Evolutionary conservation across 371 early-diverging fungal species (phyloP).

Genomic region (Mortierella sp.): DNA sequence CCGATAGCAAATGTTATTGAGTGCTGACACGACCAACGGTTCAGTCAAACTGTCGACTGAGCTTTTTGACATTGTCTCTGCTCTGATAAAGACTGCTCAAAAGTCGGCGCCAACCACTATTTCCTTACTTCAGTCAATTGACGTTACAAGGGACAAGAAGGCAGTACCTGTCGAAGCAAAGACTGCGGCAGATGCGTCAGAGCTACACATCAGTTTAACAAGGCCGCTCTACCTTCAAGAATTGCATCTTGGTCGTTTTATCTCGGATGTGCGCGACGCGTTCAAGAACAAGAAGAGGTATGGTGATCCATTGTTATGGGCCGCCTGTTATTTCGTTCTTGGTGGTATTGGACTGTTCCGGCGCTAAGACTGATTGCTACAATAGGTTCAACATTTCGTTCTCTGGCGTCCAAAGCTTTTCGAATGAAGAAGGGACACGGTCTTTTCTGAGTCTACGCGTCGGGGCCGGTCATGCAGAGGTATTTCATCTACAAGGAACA

Average conservation of each 20-base stretch:
- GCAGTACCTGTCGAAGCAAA: constrained; percentile 12
- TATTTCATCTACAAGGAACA: background rate
- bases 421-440: constrained; percentile 44
- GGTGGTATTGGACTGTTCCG: too few relatives aligned
- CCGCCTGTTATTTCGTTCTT: too few relatives aligned
- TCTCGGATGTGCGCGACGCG: constrained; percentile 27
- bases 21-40: background rate
- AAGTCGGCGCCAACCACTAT: constrained; percentile 15
- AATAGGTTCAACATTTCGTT: constrained; percentile 44
- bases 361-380: too few relatives aligned
- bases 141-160: constrained; percentile 5
- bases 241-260: constrained; percentile 36
- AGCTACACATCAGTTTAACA: constrained; percentile 49
- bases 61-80: constrained; percentile 31
- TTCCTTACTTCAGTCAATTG: constrained; percentile 33
- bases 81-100: constrained; percentile 21
- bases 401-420: constrained; percentile 42
- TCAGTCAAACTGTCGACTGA: constrained; percentile 34
- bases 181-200: constrained; percentile 25
- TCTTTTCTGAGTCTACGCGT: constrained; percentile 50
- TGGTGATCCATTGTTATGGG: background rate
- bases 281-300: constrained; percentile 36
- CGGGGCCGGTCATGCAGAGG: constrained; percentile 48
- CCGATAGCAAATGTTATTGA: background rate
- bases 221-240: constrained; percentile 38